Conservation (phyloP, 2,329 filamentous ascomycete genomes). For the Sporothrix phasma region DNA sequence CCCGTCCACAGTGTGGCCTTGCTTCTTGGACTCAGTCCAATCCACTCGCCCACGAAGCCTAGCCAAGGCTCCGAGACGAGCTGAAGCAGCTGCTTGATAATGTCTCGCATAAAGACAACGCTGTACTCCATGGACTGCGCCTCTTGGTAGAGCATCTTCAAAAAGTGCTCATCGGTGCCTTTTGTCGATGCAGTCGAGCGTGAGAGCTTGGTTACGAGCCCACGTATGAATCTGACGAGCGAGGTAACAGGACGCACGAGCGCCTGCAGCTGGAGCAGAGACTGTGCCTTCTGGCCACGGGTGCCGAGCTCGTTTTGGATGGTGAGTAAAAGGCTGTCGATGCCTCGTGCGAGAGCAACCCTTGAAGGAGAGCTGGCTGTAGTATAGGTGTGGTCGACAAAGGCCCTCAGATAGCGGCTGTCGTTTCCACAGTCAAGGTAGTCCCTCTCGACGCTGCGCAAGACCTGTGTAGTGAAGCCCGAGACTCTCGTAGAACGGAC, state of each 20-base stretch:
- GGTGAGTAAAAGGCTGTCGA: conserved; percentile 38
- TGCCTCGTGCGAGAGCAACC: conserved; percentile 43
- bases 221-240: conserved; percentile 43
- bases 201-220: conserved; percentile 39
- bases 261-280: conserved; percentile 44
- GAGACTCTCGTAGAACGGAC: conserved; percentile 41
- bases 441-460: conserved; percentile 37
- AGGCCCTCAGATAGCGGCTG: conserved; percentile 27
- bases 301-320: conserved; percentile 40
- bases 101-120: conserved; percentile 48
- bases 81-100: conserved; percentile 56
- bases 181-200: conserved; percentile 19
- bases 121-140: conserved; percentile 55
- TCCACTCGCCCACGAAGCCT: conserved; percentile 55
- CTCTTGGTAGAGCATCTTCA: conserved; percentile 52
- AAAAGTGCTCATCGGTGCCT: conserved; percentile 48
- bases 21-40: conserved; percentile 54
- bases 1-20: conserved; percentile 22
- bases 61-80: conserved; percentile 28
- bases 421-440: conserved; percentile 41
- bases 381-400: conserved; percentile 24
- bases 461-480: conserved; percentile 43
- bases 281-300: conserved; percentile 33
- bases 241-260: conserved; percentile 37
- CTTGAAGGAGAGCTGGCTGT: conserved; percentile 34